Percentiles rank a stretch among this genome's conserved stretches.
Conservation (phyloP, 345 rosid species). For the Salix purpurea region DNA sequence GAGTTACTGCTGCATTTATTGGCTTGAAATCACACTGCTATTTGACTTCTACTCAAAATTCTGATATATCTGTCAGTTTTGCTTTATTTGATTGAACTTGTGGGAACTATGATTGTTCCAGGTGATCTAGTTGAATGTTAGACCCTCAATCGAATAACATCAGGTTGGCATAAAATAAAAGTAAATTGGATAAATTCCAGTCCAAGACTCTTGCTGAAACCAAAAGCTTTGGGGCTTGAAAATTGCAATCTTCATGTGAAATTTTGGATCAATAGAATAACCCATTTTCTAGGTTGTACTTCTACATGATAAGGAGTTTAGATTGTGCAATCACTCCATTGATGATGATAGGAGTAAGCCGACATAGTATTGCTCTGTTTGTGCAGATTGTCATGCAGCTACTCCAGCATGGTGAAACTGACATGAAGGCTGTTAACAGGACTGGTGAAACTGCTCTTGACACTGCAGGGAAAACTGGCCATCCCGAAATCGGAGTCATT, state of each 20-base stretch:
- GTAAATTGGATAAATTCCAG: background rate
- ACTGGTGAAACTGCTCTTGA: conserved; percentile 74
- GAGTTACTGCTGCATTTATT: background rate
- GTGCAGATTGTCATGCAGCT: conserved; percentile 66
- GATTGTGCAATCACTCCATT: background rate
- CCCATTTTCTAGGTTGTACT: background rate
- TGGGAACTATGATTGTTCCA: too few relatives aligned
- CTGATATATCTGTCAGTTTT: too few relatives aligned
- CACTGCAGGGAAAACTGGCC: conserved; percentile 81
- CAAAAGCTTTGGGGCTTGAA: background rate
- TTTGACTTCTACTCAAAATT: too few relatives aligned
- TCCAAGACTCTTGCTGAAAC: background rate
- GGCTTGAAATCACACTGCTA: too few relatives aligned
- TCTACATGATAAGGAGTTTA: background rate
- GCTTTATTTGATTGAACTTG: background rate
- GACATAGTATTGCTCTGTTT: conserved; percentile 7
- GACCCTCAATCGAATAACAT: background rate
- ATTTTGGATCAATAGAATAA: background rate
- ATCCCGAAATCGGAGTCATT: conserved; percentile 39
- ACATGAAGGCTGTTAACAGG: conserved; percentile 51
- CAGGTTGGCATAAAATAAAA: background rate
- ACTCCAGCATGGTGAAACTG: conserved; percentile 44
- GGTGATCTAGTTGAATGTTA: too few relatives aligned
- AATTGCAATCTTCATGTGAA: background rate
- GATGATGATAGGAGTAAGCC: conserved; percentile 1